Evolutionary conservation across 305 asterid species (phyloP).

Genomic region (Rubia occidens): DNA sequence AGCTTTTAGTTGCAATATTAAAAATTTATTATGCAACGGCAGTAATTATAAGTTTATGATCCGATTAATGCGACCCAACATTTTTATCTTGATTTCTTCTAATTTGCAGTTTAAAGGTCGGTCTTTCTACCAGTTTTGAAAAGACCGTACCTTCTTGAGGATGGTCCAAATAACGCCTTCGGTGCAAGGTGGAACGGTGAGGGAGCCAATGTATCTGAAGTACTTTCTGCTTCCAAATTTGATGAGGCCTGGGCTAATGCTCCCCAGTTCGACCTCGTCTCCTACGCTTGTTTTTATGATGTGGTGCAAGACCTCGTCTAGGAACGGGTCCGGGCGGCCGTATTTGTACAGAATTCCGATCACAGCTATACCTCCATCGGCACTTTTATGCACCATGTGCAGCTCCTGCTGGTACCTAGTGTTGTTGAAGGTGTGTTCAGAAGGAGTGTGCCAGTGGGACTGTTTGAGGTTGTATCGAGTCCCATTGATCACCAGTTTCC

Average conservation of each 20-base stretch:
- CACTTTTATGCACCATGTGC: conserved; percentile 49
- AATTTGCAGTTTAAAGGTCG: too few species aligned
- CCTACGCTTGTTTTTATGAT: conserved; percentile 10
- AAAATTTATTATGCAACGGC: too few species aligned
- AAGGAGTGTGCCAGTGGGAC: conserved; percentile 73
- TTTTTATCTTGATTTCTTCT: too few species aligned
- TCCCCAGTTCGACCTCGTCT: conserved; percentile 29
- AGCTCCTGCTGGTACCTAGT: conserved; percentile 40
- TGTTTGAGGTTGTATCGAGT: conserved; percentile 36
- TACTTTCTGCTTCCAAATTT: conserved; percentile 44
- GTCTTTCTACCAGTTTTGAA: too few species aligned
- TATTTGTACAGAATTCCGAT: conserved; percentile 35
- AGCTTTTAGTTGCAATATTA: too few species aligned
- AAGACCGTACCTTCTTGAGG: conserved; percentile 30
- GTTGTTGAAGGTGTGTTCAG: conserved; percentile 57
- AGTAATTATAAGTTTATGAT: too few species aligned
- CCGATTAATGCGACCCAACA: too few species aligned
- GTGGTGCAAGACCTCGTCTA: conserved; percentile 22
- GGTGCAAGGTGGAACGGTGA: conserved; percentile 77
- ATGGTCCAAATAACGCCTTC: conserved; percentile 69
- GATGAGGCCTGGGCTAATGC: conserved; percentile 35
- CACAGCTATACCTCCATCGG: conserved; percentile 35
- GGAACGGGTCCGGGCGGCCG: conserved; percentile 46
- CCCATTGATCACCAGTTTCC: conserved; percentile 27
- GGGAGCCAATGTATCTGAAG: conserved; percentile 63